Conservation (phyloP, 805 yeast genomes). For the Pichia kluyveri region DNA sequence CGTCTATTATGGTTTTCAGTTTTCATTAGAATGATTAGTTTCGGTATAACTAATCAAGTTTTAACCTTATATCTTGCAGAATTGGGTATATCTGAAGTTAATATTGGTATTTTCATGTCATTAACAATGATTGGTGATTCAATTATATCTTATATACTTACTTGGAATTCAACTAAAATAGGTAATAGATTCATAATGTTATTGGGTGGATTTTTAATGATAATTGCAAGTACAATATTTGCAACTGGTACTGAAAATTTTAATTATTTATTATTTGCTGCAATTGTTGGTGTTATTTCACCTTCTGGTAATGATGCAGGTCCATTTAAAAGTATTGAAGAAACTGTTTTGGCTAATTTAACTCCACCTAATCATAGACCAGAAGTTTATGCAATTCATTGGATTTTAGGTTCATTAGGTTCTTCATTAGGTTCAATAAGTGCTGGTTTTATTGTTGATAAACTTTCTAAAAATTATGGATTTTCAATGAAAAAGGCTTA, state of each 20-base stretch:
- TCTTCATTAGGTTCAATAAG: slow-evolving; percentile 62
- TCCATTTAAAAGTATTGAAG: slow-evolving; percentile 82
- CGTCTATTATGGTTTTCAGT: slow-evolving; percentile 60
- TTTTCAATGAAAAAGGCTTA: slow-evolving; percentile 38
- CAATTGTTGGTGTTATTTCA: slow-evolving; percentile 77
- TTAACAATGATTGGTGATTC: slow-evolving; percentile 76
- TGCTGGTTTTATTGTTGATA: slow-evolving; percentile 53
- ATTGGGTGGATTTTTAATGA: slow-evolving; percentile 60
- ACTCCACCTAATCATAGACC: slow-evolving; percentile 59
- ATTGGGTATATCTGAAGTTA: slow-evolving; percentile 43
- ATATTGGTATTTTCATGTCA: slow-evolving; percentile 76
- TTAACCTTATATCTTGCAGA: slow-evolving; percentile 56
- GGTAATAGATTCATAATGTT: slow-evolving; percentile 62
- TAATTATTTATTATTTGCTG: slow-evolving; percentile 52
- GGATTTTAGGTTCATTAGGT: slow-evolving; percentile 60
- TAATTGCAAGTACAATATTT: slow-evolving; percentile 56
- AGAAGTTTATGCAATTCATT: slow-evolving; percentile 67
- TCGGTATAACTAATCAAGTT: slow-evolving; percentile 74
- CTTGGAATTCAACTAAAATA: slow-evolving; percentile 67
- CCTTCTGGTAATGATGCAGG: slow-evolving; percentile 90
- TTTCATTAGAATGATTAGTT: slow-evolving; percentile 61
- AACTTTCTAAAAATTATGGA: slow-evolving; percentile 24
- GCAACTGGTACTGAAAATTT: slow-evolving; percentile 43
- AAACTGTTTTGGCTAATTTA: slow-evolving; percentile 71
- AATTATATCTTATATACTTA: slow-evolving; percentile 53